Base-by-base conservation (phyloP, 345 rosid species). In the Stellera chamaejasme region DNA sequence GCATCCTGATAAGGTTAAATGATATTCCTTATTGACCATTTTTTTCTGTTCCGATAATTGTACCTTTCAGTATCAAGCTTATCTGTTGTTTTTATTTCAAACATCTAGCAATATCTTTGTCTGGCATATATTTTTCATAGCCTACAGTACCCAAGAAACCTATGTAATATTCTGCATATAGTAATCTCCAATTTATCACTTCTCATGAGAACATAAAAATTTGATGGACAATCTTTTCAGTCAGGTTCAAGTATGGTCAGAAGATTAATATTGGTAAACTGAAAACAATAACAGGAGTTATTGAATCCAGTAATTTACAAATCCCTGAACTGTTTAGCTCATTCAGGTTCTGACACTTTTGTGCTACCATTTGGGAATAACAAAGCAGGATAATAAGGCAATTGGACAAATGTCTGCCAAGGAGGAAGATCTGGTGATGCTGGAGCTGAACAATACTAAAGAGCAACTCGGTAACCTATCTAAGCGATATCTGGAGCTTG, bases 401-500 rank as follows among this genome's bases (percentile, higher is more conserved):
- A 66, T 49, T 15, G 63, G 66, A 69, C 75, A 58, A 58, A 63
- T 82, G 50, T 50, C 58, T 55, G 46, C 59, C 52, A 65, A 70
- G 47, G 81, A 73, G 64, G 78, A 62, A 60, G 73, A 76, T 51
- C 55, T 27, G 54, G 63, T 73, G 62, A 56, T 73, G 48, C 66
- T 69, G 72, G 96, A 90, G 73, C 60, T 83, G 82, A 84, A 87
- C 69, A 71, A 77, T 55, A 72, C 83, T 16, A 85, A 79, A 60
- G 82, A 84, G 70, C 86, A 79, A 65, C 79, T 85, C 55, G 76
- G 81, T 57, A 63, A 66, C 71, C 76, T 87, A 59, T 76, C 88
- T 46, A 83, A 69, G 69, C 78, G 56, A 63, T 87, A 83, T 59
- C 83, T 78, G 66, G 95, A 83, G 71, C 70, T 90, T 47, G 99